Base-by-base conservation (phyloP, 2,329 filamentous ascomycete species). In the Sporothrix luriei region DNA sequence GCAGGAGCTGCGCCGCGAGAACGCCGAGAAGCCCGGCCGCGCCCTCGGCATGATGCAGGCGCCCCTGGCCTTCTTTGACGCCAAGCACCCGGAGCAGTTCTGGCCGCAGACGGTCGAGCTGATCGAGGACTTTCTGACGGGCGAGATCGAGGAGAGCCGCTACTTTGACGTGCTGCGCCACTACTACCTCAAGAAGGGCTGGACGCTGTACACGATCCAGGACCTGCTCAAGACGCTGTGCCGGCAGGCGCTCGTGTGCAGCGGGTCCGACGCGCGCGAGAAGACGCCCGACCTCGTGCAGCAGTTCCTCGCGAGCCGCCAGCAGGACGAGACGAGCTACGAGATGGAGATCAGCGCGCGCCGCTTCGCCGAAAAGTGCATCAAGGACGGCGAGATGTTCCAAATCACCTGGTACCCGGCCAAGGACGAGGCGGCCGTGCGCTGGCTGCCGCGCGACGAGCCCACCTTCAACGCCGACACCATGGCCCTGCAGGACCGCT, bases 341-440 rank as follows among this genome's bases (percentile, higher is more conserved):
- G 90, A 95, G 78, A 90, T 90, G 40, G 94, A 98, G 82, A 92
- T 97, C 71, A 92, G 91, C 76, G 93, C 94, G 71, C 89, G 94
- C 72, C 97, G 96, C 79, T 92, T 93, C 77, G 93, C 95, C 0
- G 93, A 97, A 80, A 95, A 95, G 80, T 89, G 93, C 76, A 89
- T 95, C 74, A 97, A 96, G 82, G 94, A 98, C 73, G 91, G 91
- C 19, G 94, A 98, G 76, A 87, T 97, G 73, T 98, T 97, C 79
- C 88, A 93, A 65, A 90, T 98, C 74, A 89, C 90, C 77, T 98
- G 91, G 90, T 88, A 88, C 71, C 91, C 92, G n/a, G 80, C 82
- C 24, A 87, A 85, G 73, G 85, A 85, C 71, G 88, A 91, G 76
- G 88, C 91, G 46, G 89, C 87, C 1, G 84, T 97, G 13, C 92